These are phyloP conservation scores for Boletus reticulatus DNA, from an alignment of 768 basidiomycete genomes.

Conservation along the genomic window DNA sequence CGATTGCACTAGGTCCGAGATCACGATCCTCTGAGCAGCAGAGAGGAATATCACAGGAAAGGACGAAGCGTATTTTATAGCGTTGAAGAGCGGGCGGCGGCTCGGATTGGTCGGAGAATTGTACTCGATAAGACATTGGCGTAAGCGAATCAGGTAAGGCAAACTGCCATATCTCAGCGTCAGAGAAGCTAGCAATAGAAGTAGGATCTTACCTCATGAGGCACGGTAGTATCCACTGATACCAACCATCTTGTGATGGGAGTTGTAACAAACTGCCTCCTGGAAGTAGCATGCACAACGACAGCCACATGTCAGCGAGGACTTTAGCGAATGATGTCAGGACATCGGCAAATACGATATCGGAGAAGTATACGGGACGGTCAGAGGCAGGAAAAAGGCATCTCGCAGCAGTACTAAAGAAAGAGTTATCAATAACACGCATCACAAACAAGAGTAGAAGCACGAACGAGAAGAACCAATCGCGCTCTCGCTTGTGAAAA, in stretches of 20 bases:
- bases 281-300: slow-evolving; percentile 80
- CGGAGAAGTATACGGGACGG: slow-evolving; percentile 77
- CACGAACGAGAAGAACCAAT: slow-evolving; percentile 75
- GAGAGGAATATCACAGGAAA: slow-evolving; percentile 96
- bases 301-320: slow-evolving; percentile 91
- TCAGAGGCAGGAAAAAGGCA: slow-evolving; percentile 66
- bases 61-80: slow-evolving; percentile 92
- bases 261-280: slow-evolving; percentile 71
- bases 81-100: slow-evolving; percentile 80
- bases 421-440: neutral
- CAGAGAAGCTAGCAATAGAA: neutral
- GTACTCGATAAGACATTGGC: slow-evolving; percentile 93
- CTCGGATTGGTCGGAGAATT: slow-evolving; percentile 58
- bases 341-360: slow-evolving; percentile 93
- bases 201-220: slow-evolving; percentile 73
- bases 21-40: slow-evolving; percentile 78
- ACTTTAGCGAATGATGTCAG: slow-evolving; percentile 98
- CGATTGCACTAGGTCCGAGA: slow-evolving; percentile 52
- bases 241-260: slow-evolving; percentile 59
- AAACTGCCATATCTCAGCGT: slow-evolving; percentile 42
- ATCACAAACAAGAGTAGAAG: neutral
- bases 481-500: slow-evolving; percentile 67
- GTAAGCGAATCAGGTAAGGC: slow-evolving; percentile 87
- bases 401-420: slow-evolving; percentile 62
- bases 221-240: slow-evolving; percentile 74